Percentiles rank a stretch among this genome's conserved stretches.
These are phyloP conservation scores for Xerocomus potaroensis DNA, from an alignment of 768 basidiomycete genomes.

Conservation along the genomic window DNA sequence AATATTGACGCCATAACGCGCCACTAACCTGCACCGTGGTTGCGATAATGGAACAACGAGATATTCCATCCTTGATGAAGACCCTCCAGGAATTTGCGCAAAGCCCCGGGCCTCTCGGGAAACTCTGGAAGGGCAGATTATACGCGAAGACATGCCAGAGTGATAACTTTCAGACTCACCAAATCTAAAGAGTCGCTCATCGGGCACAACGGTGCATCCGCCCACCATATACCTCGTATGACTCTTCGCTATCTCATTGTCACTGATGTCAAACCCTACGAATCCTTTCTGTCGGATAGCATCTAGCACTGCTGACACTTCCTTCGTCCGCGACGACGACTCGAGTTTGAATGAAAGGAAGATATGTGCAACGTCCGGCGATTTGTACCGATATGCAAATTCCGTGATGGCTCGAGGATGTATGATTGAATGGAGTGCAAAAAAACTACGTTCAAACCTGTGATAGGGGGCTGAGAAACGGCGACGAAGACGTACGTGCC, in stretches of 20 bases:
- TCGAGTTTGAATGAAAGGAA: slow-evolving; percentile 88
- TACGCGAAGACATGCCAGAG: neutral
- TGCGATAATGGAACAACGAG: slow-evolving; percentile 95
- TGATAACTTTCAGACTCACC: slow-evolving; percentile 47
- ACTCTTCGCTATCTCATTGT: slow-evolving; percentile 93
- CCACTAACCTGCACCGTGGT: slow-evolving; percentile 87
- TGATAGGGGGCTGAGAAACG: neutral
- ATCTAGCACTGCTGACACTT: slow-evolving; percentile 60
- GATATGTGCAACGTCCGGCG: slow-evolving; percentile 71
- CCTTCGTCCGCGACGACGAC: slow-evolving; percentile 45
- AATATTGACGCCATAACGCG: neutral
- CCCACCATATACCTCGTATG: slow-evolving; percentile 96
- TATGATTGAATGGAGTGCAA: slow-evolving; percentile 80
- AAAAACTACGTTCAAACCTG: slow-evolving; percentile 53
- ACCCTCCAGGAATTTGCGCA: slow-evolving; percentile 85
- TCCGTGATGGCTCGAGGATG: slow-evolving; percentile 93
- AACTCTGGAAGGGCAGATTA: slow-evolving; percentile 58
- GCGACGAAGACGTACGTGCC: slow-evolving; percentile 60
- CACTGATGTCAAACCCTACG: slow-evolving; percentile 85
- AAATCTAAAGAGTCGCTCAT: slow-evolving; percentile 91
- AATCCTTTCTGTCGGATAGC: slow-evolving; percentile 67
- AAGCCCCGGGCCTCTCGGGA: slow-evolving; percentile 89
- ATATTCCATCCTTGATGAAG: slow-evolving; percentile 90
- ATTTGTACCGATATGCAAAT: slow-evolving; percentile 89
- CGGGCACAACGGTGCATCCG: slow-evolving; percentile 66